Conservation (phyloP, 2,329 filamentous ascomycete species). For the Leptodontidium sp. region DNA sequence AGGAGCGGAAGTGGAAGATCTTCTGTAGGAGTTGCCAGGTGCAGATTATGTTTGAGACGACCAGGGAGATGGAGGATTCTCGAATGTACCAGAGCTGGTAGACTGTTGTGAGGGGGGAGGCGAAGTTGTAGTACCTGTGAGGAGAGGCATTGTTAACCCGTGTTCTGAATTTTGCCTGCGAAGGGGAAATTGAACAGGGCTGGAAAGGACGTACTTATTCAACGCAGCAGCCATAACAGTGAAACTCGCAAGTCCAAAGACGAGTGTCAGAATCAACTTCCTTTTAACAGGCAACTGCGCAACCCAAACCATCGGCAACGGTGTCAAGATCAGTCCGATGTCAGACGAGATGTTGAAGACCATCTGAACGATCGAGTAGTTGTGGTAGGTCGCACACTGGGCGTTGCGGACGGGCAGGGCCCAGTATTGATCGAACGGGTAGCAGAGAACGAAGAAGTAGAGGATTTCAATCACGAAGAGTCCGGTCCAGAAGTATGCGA, state of each 20-base stretch:
- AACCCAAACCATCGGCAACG: constrained; percentile 52
- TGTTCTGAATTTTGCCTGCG: too few relatives aligned
- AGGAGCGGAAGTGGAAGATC: constrained; percentile 37
- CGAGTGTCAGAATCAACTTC: constrained; percentile 52
- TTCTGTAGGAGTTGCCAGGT: constrained; percentile 52
- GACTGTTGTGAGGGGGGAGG: constrained; percentile 44
- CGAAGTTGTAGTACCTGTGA: constrained; percentile 38
- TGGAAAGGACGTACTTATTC: constrained; percentile 50
- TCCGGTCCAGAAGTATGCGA: constrained; percentile 55
- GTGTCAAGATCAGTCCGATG: constrained; percentile 63
- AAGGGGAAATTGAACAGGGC: too few relatives aligned
- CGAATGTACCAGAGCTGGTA: constrained; percentile 57
- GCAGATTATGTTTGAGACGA: constrained; percentile 59
- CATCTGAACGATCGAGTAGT: constrained; percentile 65
- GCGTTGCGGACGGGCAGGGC: constrained; percentile 58
- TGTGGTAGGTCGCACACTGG: constrained; percentile 63
- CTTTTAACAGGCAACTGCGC: constrained; percentile 51
- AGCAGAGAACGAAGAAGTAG: constrained; percentile 55
- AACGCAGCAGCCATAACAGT: constrained; percentile 60
- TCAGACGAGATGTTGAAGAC: constrained; percentile 67
- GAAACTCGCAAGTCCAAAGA: constrained; percentile 60
- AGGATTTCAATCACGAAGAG: constrained; percentile 49
- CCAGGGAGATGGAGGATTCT: constrained; percentile 59
- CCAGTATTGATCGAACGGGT: constrained; percentile 64
- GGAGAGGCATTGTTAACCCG: too few relatives aligned